Percentiles rank a stretch among this genome's conserved stretches.
Conservation (phyloP, 768 basidiomycete species). For the Mycena leptocephala region DNA sequence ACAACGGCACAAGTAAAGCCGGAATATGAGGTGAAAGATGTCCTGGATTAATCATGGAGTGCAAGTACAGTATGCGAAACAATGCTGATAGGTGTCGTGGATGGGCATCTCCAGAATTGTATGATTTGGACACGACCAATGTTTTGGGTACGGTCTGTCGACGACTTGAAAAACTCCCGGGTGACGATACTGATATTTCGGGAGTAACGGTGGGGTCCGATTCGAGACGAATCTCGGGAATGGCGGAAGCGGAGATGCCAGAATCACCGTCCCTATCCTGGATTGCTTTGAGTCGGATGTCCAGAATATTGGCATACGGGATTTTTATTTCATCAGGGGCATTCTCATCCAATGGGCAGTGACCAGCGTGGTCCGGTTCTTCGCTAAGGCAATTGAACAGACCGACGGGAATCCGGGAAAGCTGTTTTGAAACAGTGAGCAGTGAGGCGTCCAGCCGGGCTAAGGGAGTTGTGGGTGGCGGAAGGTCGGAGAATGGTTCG, state of each 20-base stretch:
- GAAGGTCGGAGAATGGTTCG: slow-evolving; percentile 64
- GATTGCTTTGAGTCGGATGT: slow-evolving; percentile 67
- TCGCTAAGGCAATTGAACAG: slow-evolving; percentile 67
- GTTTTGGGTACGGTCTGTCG: slow-evolving; percentile 53
- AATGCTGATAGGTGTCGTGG: slow-evolving; percentile 75
- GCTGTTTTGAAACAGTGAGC: slow-evolving; percentile 67
- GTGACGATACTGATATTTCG: slow-evolving; percentile 59
- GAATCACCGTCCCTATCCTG: slow-evolving; percentile 46
- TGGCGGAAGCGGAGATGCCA: slow-evolving; percentile 39
- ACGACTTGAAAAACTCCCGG: slow-evolving; percentile 47
- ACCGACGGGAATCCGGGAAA: slow-evolving; percentile 68
- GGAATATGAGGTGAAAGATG: slow-evolving; percentile 79
- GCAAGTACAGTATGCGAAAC: slow-evolving; percentile 80
- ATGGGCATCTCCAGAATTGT: slow-evolving; percentile 65
- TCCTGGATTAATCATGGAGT: slow-evolving; percentile 81
- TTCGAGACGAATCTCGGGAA: slow-evolving; percentile 61
- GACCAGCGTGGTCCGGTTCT: slow-evolving; percentile 61
- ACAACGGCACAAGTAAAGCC: slow-evolving; percentile 80
- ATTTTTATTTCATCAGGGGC: slow-evolving; percentile 66
- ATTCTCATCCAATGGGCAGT: slow-evolving; percentile 68
- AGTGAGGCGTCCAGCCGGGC: slow-evolving; percentile 64
- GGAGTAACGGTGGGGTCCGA: slow-evolving; percentile 43
- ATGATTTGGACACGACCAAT: slow-evolving; percentile 63
- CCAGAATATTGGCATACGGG: slow-evolving; percentile 66
- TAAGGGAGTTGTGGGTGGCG: slow-evolving; percentile 58